Base-by-base conservation (phyloP, 129 eudicot species). In the Deinandra increscens region DNA sequence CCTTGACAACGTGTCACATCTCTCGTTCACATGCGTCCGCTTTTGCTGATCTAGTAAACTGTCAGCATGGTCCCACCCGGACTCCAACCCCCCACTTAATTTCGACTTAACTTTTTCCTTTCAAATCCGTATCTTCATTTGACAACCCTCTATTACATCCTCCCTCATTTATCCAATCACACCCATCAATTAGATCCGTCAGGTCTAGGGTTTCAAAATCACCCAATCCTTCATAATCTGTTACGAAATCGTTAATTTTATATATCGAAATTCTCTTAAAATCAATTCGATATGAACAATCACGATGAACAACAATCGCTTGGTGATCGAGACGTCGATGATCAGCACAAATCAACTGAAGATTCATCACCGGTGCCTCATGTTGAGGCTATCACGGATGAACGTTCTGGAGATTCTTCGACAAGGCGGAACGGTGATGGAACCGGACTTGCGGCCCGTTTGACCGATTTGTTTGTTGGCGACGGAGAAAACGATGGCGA, bases 401-500 rank as follows among this genome's bases (percentile, higher is more conserved):
- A 49, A 20, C 23, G 9, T 66, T 68, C 81, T 12, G 77, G 68
- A 59, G 74, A 53, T 41, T 73, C 80, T 66, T 34, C 63, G 73
- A 50, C 71, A 13, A 38, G 71, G 51, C 48, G 31, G 54, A 76
- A 75, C 51, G 79, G 78, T 11, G 50, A 42, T 13, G 70, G 55
- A 14, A 42, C n/a, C 67, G 77, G 80, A 38, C 80, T 91, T 50
- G 71, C 88, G 37, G 78, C 77, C 59, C 81, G 91, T 66, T 70
- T 87, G 75, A 72, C 75, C 68, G 80, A 75, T 63, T 69, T 87
- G 44, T 46, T 85, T 2, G 75, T 78, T 50, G 92, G 79, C 7
- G 90, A 84, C 5, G 84, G 87, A 14, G 73, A 43, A 49, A 49
- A 69, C 60, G 90, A 81, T 22, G 83, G 78, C 10, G 96, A 88